These are phyloP conservation scores for Pseudogymnoascus sp. DNA, from an alignment of 2,329 filamentous ascomycete species.

Conservation along the genomic window DNA sequence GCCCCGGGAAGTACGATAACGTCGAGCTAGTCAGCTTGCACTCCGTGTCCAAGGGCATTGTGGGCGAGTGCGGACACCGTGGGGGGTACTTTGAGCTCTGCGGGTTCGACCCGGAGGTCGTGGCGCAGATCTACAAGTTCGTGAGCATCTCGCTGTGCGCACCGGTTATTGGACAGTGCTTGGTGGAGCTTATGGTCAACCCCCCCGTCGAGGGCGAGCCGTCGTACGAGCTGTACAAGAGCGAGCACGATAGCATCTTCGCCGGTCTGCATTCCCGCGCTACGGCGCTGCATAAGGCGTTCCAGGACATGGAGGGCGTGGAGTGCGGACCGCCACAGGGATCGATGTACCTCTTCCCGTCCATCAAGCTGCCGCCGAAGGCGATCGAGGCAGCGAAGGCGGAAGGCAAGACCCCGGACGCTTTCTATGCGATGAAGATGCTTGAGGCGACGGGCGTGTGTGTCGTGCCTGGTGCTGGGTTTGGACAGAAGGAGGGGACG, in stretches of 20 bases:
- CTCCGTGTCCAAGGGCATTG: constrained; percentile 95
- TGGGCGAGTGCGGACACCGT: constrained; percentile 95
- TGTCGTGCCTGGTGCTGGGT: constrained; percentile 84
- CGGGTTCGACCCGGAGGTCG: constrained; percentile 77
- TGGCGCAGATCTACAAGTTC: constrained; percentile 96
- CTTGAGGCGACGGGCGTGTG: constrained; percentile 93
- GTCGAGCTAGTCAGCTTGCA: constrained; percentile 89
- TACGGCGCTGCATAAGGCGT: constrained; percentile 78
- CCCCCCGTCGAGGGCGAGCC: constrained; percentile 77
- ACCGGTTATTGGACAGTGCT: constrained; percentile 89
- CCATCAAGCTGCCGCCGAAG: constrained; percentile 69
- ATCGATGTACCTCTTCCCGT: constrained; percentile 98
- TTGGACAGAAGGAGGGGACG: constrained; percentile 86
- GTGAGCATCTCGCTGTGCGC: constrained; percentile 95
- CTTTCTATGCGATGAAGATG: constrained; percentile 87
- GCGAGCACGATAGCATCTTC: constrained; percentile 80
- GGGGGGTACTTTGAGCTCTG: constrained; percentile 96
- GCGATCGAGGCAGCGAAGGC: constrained; percentile 67
- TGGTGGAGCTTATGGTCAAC: constrained; percentile 97
- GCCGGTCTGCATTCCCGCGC: constrained; percentile 71
- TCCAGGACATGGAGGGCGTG: constrained; percentile 91
- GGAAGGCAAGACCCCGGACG: constrained; percentile 70
- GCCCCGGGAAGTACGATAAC: constrained; percentile 67
- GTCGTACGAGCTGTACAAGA: constrained; percentile 71
- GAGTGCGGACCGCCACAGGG: constrained; percentile 81